Percentiles rank a stretch among this genome's conserved stretches.
Conservation (phyloP, 441 rosid species). For the Populus hybrid region DNA sequence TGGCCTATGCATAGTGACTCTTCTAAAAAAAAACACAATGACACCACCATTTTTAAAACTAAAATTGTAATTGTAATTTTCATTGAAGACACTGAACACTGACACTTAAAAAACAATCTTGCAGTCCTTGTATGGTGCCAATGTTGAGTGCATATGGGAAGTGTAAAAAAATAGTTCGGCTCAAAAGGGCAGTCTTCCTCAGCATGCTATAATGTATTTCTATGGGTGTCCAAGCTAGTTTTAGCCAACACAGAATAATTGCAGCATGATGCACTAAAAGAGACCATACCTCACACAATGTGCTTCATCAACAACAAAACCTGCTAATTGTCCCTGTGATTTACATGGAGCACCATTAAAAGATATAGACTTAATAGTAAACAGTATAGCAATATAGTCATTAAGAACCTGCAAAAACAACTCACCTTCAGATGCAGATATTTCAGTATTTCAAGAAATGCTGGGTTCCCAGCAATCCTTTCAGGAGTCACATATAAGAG, state of each 20-base stretch:
- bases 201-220: neutral
- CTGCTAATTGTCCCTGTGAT: slow-evolving; percentile 68
- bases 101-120: neutral
- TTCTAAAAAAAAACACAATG: neutral
- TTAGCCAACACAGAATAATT: neutral
- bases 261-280: neutral
- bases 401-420: neutral
- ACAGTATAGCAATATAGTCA: slow-evolving; percentile 4
- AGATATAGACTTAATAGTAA: slow-evolving; percentile 2
- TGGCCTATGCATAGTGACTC: neutral
- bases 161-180: too few species aligned
- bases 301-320: slow-evolving; percentile 93
- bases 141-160: neutral
- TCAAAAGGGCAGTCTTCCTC: neutral
- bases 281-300: slow-evolving; percentile 80
- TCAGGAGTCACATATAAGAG: slow-evolving; percentile 93
- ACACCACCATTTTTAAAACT: neutral
- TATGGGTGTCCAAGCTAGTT: neutral
- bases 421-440: slow-evolving; percentile 64
- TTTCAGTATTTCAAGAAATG: slow-evolving; percentile 61
- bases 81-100: neutral
- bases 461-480: slow-evolving; percentile 69
- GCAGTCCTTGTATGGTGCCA: neutral
- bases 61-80: neutral
- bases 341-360: slow-evolving; percentile 5